Percentiles rank a stretch among this genome's conserved stretches.
Evolutionary conservation across 106 monocot genomes (phyloP).

Genomic region (Narthecium ossifragum): DNA sequence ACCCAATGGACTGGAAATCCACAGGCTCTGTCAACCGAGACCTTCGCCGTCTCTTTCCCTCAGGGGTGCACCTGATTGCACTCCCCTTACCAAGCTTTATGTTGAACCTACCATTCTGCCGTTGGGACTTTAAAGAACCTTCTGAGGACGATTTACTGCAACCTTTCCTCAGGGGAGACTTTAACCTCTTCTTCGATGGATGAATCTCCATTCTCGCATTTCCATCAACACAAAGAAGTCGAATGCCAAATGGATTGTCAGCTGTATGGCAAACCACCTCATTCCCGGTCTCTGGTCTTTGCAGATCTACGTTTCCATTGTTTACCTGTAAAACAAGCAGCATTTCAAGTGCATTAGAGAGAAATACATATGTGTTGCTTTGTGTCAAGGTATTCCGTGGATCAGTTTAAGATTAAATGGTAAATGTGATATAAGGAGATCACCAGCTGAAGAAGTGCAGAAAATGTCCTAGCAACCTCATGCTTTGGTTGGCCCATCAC

Average conservation of each 20-base stretch:
- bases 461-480: conserved; percentile 47
- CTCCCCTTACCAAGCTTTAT: conserved; percentile 26
- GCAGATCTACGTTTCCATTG: conserved; percentile 62
- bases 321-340: conserved; percentile 53
- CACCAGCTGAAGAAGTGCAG: conserved; percentile 38
- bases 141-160: conserved; percentile 6
- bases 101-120: conserved; percentile 17
- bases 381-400: neutral
- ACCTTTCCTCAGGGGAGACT: conserved; percentile 31
- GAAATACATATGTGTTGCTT: too few species aligned
- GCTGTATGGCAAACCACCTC: conserved; percentile 56
- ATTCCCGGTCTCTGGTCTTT: conserved; percentile 20
- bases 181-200: conserved; percentile 46
- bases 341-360: too few species aligned
- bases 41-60: conserved; percentile 46
- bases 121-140: conserved; percentile 13
- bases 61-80: conserved; percentile 40
- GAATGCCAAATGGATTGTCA: conserved; percentile 42
- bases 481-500: conserved; percentile 60
- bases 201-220: conserved; percentile 4
- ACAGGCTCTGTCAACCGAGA: conserved; percentile 23
- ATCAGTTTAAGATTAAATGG: neutral
- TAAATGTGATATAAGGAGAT: neutral
- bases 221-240: conserved; percentile 18
- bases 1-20: conserved; percentile 8